Evolutionary conservation across 2,329 filamentous ascomycete species (phyloP), one percentile per base, ranked within the genome.

Genomic region (Colletotrichum musicola): DNA sequence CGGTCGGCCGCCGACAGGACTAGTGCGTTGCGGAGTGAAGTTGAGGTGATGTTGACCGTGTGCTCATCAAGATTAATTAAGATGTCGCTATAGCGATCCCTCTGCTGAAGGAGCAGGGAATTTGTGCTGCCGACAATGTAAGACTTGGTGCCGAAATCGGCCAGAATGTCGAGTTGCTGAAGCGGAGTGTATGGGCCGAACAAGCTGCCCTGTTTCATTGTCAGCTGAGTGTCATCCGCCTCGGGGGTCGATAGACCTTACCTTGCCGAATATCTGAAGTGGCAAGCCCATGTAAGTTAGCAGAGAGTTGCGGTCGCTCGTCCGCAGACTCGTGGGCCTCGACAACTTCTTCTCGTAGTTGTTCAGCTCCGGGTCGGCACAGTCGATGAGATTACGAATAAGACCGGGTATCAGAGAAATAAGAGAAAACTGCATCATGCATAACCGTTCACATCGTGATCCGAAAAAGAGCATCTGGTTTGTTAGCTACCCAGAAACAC

Each of bases 71-170:
- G 90, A 77, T 99, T 98, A 77, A 99, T 94, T 69, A 99, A 86
- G 42, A 98, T 94, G 76, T 99, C 96, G 78, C 94, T 97, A 79
- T 99, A 98, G 51, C 94, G 90, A 77, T 99, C 95, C 78, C 91
- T 97, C 78, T 99, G 96, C 75, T 98, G 95, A 12, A 99, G 83
- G 40, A 99, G 86, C 25, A 99, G 85, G 6, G 94, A 97, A 79
- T 99, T 99, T 44, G 96, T 99, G 73, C 95, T 98, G 71, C 96
- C 96, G 65, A 99, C 95, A 62, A 99, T 92, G 75, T 98, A 99
- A 1, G 95, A 98, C 81, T 97, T 98, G 20, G 96, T 98, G 49
- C 94, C 93, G 74, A 94, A 90, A 80, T 98, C 95, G 60, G 95
- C 95, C 47, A 99, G 87, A 73, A 98, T 88, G 78, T 99, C 95